Evolutionary conservation across 257 asterid species (phyloP), one percentile per base, ranked within the genome.

Genomic region (Petrea volubilis): DNA sequence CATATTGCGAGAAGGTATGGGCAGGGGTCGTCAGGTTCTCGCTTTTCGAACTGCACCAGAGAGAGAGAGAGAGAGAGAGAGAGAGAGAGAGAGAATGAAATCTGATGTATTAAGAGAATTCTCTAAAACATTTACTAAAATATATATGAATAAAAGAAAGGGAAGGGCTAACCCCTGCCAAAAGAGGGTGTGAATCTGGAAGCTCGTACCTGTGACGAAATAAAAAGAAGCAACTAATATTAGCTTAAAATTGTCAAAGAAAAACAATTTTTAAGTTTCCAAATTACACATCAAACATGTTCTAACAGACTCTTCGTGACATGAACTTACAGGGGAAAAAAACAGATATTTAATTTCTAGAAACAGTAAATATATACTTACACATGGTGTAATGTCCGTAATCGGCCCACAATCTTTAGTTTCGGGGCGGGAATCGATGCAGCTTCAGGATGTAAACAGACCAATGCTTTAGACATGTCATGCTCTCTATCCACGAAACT

Each of bases 1-100:
- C 84, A 83, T 68, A 84, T 76, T 53, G 82, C 81, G 40, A 92
- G 78, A 70, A 88, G 88, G 72, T 92, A 92, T 3, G 88, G 87
- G 38, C 61, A 49, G 0, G 75, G 85, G 61, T 90, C 96, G 5
- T 73, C 84, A 2, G n/a, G 50, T 21, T 80, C 90, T 57, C 89
- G 80, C 5, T 52, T 62, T 11, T 76, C 76, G 14, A 80, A 84
- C 94, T 88, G 79, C 21, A 12, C 13, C n/a, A 50, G 2, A 58
- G 27, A 62, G 41, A n/a, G n/a, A n/a, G n/a, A n/a, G n/a, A n/a
- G n/a, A n/a, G n/a, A n/a, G n/a, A n/a, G n/a, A n/a, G n/a, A n/a
- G n/a, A n/a, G n/a, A n/a, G n/a, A n/a, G n/a, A n/a, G n/a, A n/a
- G n/a, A n/a, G n/a, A n/a, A n/a, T n/a, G n/a, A n/a, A n/a, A n/a